These are phyloP conservation scores for Macrophomina phaseolina DNA, from an alignment of 2,329 filamentous ascomycete genomes.

Conservation along the genomic window DNA sequence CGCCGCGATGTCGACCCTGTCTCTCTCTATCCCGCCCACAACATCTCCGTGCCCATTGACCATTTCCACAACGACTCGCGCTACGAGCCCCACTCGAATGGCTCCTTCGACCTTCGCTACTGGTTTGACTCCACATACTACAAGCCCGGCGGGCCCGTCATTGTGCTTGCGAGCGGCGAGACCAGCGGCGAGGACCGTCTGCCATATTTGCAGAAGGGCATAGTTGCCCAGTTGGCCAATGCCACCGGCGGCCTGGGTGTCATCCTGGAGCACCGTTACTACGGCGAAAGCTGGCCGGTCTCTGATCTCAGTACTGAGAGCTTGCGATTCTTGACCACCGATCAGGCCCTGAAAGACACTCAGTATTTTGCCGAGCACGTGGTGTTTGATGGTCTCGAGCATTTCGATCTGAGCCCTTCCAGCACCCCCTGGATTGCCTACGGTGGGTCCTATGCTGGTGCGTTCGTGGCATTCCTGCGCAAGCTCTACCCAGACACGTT, in stretches of 20 bases:
- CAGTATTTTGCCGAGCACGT: constrained; percentile 80
- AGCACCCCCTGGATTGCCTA: constrained; percentile 77
- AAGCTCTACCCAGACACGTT: constrained; percentile 79
- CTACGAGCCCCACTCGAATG: constrained; percentile 78
- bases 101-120: constrained; percentile 73
- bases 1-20: constrained; percentile 39
- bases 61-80: constrained; percentile 81
- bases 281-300: constrained; percentile 75
- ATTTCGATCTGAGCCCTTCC: constrained; percentile 69
- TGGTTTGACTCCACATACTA: constrained; percentile 84
- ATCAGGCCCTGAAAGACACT: constrained; percentile 81
- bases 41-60: constrained; percentile 68
- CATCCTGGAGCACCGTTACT: constrained; percentile 86
- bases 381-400: constrained; percentile 71
- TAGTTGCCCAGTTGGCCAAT: constrained; percentile 71
- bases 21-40: constrained; percentile 55
- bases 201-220: constrained; percentile 76
- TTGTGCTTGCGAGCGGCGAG: constrained; percentile 77
- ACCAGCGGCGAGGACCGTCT: constrained; percentile 67
- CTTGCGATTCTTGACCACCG: constrained; percentile 80
- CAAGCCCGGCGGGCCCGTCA: constrained; percentile 77
- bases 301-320: constrained; percentile 70
- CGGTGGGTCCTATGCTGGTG: constrained; percentile 83
- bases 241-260: constrained; percentile 78
- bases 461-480: constrained; percentile 77